phyloP scores from a whole-genome alignment of 2,329 filamentous ascomycete genomes.

The Penicillium sp. region DNA sequence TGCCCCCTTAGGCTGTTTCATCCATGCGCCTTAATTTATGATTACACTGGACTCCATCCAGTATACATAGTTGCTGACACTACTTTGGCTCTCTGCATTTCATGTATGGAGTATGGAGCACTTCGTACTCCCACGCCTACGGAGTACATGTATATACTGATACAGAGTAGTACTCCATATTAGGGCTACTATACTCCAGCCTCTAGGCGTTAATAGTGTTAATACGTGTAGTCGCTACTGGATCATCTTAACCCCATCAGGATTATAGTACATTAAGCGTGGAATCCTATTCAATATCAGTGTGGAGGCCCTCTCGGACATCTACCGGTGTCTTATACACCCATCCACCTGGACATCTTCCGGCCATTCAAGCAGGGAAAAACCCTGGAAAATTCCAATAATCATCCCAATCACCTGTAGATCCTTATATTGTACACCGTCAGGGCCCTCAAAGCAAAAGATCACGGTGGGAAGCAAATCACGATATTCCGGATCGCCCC shows the following conservation, averaged over 20 bases:
- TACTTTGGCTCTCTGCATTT: no score
- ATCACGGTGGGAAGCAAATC: neutral
- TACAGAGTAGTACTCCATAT: no score
- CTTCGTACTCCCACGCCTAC: no score
- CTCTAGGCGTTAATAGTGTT: no score
- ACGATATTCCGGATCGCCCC: slow-evolving; percentile 9
- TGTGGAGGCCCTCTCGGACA: neutral
- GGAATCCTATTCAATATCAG: neutral
- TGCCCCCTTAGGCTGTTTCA: neutral
- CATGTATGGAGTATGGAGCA: no score
- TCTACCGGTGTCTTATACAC: neutral
- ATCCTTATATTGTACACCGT: neutral
- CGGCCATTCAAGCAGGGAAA: neutral
- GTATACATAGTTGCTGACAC: no score
- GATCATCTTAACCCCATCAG: no score
- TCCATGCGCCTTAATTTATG: neutral
- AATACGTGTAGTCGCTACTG: no score
- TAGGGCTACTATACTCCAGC: no score
- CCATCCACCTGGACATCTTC: neutral
- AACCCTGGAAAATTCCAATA: neutral
- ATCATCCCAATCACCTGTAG: neutral
- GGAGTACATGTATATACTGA: no score
- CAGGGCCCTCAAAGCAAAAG: neutral
- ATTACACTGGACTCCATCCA: neutral
- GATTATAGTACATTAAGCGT: neutral